Percentiles rank a stretch among this genome's conserved stretches.
phyloP scores from a whole-genome alignment of 345 rosid genomes.

The Citrus trifoliata region DNA sequence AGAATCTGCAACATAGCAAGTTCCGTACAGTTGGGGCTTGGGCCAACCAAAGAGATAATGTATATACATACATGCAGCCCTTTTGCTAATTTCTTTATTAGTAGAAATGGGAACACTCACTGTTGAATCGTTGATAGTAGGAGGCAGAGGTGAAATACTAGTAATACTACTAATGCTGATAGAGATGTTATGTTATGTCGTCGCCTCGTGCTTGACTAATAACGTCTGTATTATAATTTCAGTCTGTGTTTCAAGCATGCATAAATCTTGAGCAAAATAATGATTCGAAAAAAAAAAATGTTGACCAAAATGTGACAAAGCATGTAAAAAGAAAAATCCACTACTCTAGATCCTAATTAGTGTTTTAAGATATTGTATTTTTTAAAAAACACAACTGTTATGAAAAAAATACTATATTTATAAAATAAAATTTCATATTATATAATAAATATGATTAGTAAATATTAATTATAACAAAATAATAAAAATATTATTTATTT shows the following conservation, averaged over 20 bases:
- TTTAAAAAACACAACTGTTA: too few species aligned
- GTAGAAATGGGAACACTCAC: neutral
- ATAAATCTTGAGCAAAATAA: neutral
- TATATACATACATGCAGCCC: neutral
- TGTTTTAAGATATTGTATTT: too few species aligned
- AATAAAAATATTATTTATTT: too few species aligned
- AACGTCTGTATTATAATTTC: neutral
- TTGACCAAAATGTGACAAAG: too few species aligned
- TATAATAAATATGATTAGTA: too few species aligned
- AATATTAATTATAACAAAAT: too few species aligned
- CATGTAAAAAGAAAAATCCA: too few species aligned
- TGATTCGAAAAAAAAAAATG: too few species aligned
- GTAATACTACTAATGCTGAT: neutral
- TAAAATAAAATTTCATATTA: too few species aligned
- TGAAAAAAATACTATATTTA: too few species aligned
- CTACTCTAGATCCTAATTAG: too few species aligned
- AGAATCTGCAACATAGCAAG: too few species aligned
- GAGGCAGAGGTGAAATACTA: neutral
- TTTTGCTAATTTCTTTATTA: neutral
- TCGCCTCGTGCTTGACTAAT: neutral
- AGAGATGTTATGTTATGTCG: conserved; percentile 5
- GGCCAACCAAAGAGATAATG: conserved; percentile 20
- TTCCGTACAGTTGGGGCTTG: neutral
- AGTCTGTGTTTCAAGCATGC: neutral
- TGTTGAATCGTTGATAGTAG: neutral